phyloP scores from a whole-genome alignment of 2,329 filamentous ascomycete species.

The Cyclaneusma minus region DNA sequence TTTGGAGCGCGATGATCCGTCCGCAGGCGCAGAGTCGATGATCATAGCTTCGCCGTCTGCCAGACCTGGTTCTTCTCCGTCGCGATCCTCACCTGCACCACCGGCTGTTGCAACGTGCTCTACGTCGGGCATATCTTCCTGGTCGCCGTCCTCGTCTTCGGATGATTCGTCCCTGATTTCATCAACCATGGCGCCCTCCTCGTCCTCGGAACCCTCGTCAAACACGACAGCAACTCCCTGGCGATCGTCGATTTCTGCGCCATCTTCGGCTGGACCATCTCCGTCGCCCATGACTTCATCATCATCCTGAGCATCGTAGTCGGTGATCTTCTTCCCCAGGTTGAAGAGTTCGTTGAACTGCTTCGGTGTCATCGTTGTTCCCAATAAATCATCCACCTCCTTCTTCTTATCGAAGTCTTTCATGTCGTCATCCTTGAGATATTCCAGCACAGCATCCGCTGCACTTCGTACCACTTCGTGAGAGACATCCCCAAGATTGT shows the following conservation, averaged over 20 bases:
- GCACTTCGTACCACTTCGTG: constrained; percentile 87
- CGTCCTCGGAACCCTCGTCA: constrained; percentile 76
- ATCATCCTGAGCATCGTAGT: constrained; percentile 93
- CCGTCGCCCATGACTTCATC: constrained; percentile 74
- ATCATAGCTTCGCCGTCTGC: constrained; percentile 64
- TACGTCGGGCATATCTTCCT: constrained; percentile 38
- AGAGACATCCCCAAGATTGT: constrained; percentile 79
- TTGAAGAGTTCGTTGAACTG: constrained; percentile 97
- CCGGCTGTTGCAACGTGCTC: constrained; percentile 33
- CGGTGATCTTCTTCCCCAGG: constrained; percentile 94
- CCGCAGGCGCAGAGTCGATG: constrained; percentile 50
- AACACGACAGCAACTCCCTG: constrained; percentile 97
- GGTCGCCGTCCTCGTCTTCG: constrained; percentile 57
- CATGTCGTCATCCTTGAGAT: constrained; percentile 84
- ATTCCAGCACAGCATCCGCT: constrained; percentile 80
- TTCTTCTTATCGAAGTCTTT: constrained; percentile 99
- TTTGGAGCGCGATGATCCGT: constrained; percentile 27
- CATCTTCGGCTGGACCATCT: constrained; percentile 47
- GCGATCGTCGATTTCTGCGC: constrained; percentile 75
- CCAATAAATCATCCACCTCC: constrained; percentile 85
- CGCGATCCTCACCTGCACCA: constrained; percentile 29
- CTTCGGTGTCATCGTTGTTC: constrained; percentile 66
- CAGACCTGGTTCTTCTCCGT: constrained; percentile 31
- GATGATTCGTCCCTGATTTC: constrained; percentile 83
- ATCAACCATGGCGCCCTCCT: constrained; percentile 63